Conservation (phyloP, 768 basidiomycete genomes). For the Galerina sulciceps region DNA sequence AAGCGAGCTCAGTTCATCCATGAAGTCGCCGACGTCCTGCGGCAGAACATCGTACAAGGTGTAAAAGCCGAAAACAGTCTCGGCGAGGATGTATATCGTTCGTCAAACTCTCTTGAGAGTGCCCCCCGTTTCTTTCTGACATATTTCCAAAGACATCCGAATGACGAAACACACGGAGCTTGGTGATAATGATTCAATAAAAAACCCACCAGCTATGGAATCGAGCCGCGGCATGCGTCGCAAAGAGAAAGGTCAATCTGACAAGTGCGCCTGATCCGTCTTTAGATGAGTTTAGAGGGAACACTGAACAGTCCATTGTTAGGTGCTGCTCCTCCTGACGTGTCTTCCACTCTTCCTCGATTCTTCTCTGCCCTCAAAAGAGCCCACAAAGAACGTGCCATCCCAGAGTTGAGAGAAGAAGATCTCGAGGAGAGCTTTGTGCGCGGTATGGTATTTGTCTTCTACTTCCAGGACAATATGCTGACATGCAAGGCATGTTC, state of each 20-base stretch:
- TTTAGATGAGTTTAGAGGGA: constrained; percentile 6
- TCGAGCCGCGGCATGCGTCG: constrained; percentile 53
- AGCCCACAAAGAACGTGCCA: constrained; percentile 62
- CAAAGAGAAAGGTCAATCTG: constrained; percentile 39
- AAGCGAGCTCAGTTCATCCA: constrained; percentile 60
- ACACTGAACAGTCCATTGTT: constrained; percentile 32
- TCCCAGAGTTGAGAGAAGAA: constrained; percentile 74
- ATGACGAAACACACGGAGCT: constrained; percentile 85
- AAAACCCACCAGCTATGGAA: constrained; percentile 53
- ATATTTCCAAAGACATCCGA: constrained; percentile 57
- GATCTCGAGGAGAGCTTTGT: constrained; percentile 91
- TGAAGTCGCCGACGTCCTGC: constrained; percentile 76
- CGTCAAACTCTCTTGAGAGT: constrained; percentile 19
- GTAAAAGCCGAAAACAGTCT: constrained; percentile 43
- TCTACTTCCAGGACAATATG: neutral
- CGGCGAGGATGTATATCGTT: constrained; percentile 62
- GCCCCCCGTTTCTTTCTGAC: neutral
- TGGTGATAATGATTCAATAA: constrained; percentile 83
- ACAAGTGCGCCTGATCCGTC: constrained; percentile 27
- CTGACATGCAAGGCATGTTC: neutral
- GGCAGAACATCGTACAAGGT: constrained; percentile 88
- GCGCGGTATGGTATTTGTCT: constrained; percentile 55
- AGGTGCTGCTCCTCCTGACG: constrained; percentile 45
- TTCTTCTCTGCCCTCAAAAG: constrained; percentile 75
- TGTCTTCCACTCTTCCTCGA: constrained; percentile 32